Percentiles rank a stretch among this genome's conserved stretches.
Evolutionary conservation across 371 early-diverging fungal species (phyloP).

Genomic region (Mucor indicus): DNA sequence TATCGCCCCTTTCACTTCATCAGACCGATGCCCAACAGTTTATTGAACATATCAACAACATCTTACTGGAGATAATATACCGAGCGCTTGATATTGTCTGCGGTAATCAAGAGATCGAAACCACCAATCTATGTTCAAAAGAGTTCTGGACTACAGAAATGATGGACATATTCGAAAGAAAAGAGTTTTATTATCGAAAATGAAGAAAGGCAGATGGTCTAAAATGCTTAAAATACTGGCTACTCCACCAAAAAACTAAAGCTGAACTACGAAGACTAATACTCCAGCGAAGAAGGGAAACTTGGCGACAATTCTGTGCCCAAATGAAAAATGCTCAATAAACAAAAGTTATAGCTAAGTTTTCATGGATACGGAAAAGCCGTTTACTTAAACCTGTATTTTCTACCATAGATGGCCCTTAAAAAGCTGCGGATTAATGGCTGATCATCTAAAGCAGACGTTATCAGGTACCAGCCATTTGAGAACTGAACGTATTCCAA

Average conservation of each 20-base stretch:
- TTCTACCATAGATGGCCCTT: background rate
- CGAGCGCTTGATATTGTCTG: background rate
- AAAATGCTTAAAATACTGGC: background rate
- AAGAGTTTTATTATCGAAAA: background rate
- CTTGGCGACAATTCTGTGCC: background rate
- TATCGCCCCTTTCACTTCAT: no score
- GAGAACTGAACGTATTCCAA: no score
- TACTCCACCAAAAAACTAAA: background rate
- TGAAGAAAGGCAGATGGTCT: background rate
- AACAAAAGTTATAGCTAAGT: background rate
- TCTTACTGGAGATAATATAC: background rate
- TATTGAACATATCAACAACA: background rate
- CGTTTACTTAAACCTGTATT: background rate
- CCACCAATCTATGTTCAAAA: background rate
- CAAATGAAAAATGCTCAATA: background rate
- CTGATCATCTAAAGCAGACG: background rate
- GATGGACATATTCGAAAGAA: background rate
- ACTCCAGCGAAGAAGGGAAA: background rate
- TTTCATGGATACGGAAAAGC: background rate
- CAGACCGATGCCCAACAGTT: no score
- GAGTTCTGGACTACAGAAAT: background rate
- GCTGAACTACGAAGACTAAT: background rate
- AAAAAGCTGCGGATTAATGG: background rate
- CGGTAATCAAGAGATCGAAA: no score
- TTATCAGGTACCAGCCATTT: no score